Base-by-base conservation (phyloP, 108 stramenopile species). In the Cyclotella atomus region DNA sequence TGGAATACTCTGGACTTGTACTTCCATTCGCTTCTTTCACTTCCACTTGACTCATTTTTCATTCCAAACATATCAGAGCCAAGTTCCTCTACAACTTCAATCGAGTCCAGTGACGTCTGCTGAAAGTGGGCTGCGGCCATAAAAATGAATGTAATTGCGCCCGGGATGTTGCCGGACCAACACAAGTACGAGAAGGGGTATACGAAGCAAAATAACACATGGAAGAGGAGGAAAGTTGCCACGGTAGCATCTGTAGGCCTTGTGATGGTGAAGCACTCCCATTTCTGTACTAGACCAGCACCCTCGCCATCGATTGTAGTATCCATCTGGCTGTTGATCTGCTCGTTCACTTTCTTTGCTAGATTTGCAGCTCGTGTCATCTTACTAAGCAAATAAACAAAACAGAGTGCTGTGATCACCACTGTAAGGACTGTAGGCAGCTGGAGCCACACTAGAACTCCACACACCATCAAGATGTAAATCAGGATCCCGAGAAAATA, bases 141-240 rank as follows among this genome's bases (percentile, higher is more conserved):
- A 2, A 73, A 21, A n/a, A 67, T 3, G 47, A 67, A 78, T n/a
- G 65, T 29, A 21, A 73, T 36, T 12, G 52, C 72, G 17, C 70
- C 70, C 7, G 54, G 20, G n/a, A 47, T 17, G 41, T 78, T 78
- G 36, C 33, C 62, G 24, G 69, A 41, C 38, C 23, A 70, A 29
- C 57, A 60, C 17, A 70, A 28, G 34, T 62, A 62, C 30, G 41
- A 41, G 28, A 70, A 30, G 8, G 69, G 69, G 29, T 41, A 24
- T 36, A 70, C 3, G 60, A 17, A 21, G 43, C 20, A 27, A 46
- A 38, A 27, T 10, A 70, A 9, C 62, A 44, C n/a, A 16, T 70
- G 21, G 19, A 29, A 0, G 0, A 45, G 0, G 33, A 60, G 60
- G 34, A 21, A 16, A 21, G 16, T 0, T 27, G 21, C 23, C 23